A percentile compares a stretch with the other conserved stretches of the same genome.
These are phyloP conservation scores for Colletotrichum brevisporum DNA, from an alignment of 2,329 filamentous ascomycete species.

Conservation along the genomic window DNA sequence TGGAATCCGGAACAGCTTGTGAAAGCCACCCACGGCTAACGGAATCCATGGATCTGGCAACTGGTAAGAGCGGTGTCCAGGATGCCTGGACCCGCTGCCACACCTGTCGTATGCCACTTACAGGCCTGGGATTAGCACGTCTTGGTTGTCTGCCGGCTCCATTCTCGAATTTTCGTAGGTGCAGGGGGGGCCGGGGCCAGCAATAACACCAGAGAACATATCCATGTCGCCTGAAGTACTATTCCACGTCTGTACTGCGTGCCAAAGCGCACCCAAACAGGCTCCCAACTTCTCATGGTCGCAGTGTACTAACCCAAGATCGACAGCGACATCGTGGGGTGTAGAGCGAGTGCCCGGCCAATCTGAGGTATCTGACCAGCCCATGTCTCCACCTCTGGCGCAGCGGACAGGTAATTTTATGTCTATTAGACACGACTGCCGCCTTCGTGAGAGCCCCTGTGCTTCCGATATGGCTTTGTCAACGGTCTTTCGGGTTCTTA, in stretches of 20 bases:
- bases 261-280: slow-evolving; percentile 33
- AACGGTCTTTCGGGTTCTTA: slow-evolving; percentile 14
- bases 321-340: slow-evolving; percentile 53
- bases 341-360: slow-evolving; percentile 47
- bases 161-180: slow-evolving; percentile 34
- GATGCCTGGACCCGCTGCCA: slow-evolving; percentile 36
- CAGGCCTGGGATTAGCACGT: slow-evolving; percentile 33
- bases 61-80: slow-evolving; percentile 41
- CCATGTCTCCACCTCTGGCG: slow-evolving; percentile 47
- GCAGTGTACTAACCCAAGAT: slow-evolving; percentile 46
- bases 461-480: slow-evolving; percentile 32
- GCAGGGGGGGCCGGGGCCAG: slow-evolving; percentile 33
- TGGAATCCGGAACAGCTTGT: slow-evolving; percentile 35
- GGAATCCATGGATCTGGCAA: slow-evolving; percentile 36
- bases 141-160: slow-evolving; percentile 36
- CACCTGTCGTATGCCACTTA: slow-evolving; percentile 35
- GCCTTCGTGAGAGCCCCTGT: slow-evolving; percentile 37
- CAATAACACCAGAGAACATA: slow-evolving; percentile 36
- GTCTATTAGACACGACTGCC: slow-evolving; percentile 47
- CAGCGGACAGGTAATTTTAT: slow-evolving; percentile 48
- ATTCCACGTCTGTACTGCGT: slow-evolving; percentile 33
- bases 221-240: slow-evolving; percentile 37
- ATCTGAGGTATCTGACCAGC: slow-evolving; percentile 47
- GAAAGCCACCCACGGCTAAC: slow-evolving; percentile 21
- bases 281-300: slow-evolving; percentile 19